Evolutionary conservation across 1,139 yeast species (phyloP).

Genomic region (Candida pseudoviswanathii): DNA sequence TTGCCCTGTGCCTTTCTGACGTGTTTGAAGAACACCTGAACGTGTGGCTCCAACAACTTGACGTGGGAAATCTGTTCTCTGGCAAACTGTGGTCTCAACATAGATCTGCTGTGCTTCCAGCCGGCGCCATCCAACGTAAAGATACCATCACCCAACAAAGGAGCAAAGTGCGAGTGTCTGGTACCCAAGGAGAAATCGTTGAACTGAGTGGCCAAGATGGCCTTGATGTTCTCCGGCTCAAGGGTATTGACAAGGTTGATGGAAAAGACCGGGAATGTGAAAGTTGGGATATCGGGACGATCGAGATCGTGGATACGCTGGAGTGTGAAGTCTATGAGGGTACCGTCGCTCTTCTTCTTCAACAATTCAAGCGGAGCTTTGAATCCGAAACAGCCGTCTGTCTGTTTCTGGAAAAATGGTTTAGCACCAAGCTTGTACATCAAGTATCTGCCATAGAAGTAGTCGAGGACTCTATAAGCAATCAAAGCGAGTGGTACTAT

Average conservation of each 20-base stretch:
- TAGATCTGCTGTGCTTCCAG: constrained; percentile 60
- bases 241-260: constrained; percentile 26
- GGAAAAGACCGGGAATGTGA: constrained; percentile 23
- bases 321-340: constrained; percentile 22
- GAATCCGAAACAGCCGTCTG: constrained; percentile 29
- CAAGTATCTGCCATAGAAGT: constrained; percentile 10
- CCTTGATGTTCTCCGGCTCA: constrained; percentile 45
- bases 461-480: constrained; percentile 10
- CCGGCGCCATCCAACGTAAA: constrained; percentile 57
- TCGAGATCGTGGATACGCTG: constrained; percentile 17
- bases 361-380: constrained; percentile 18
- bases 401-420: constrained; percentile 11
- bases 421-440: constrained; percentile 24
- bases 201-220: constrained; percentile 47
- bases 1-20: constrained; percentile 30
- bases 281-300: constrained; percentile 19
- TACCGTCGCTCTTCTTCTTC: constrained; percentile 25
- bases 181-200: constrained; percentile 54
- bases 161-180: constrained; percentile 44
- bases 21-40: constrained; percentile 39
- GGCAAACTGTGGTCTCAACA: constrained; percentile 62
- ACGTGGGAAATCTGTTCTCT: constrained; percentile 58
- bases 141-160: constrained; percentile 58
- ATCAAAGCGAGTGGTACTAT: constrained; percentile 11
- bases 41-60: constrained; percentile 48